These are phyloP conservation scores for Serendipita indica DNA, from an alignment of 768 basidiomycete genomes.

Conservation along the genomic window DNA sequence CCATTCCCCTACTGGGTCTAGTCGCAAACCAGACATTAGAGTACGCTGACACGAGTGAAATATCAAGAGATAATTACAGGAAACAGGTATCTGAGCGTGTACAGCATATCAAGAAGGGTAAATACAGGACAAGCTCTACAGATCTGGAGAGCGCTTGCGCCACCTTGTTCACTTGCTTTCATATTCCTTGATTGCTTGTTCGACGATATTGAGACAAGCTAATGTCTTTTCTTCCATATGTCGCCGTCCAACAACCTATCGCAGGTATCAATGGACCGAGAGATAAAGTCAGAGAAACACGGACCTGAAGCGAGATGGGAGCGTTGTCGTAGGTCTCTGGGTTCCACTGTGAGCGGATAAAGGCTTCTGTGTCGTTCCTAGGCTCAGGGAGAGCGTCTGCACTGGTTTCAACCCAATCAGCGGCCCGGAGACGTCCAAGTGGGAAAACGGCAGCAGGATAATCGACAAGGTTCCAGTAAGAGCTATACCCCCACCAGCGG, in stretches of 20 bases:
- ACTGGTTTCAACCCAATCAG: conserved; percentile 14
- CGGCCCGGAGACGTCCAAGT: conserved; percentile 25
- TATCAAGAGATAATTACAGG: too few relatives aligned
- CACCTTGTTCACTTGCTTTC: too few relatives aligned
- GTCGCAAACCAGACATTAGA: too few relatives aligned
- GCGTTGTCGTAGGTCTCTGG: conserved; percentile 30
- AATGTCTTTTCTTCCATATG: conserved; percentile 37
- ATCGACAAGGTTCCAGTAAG: conserved; percentile 40
- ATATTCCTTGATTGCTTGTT: conserved; percentile 19
- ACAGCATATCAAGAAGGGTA: too few relatives aligned
- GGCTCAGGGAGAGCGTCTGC: conserved; percentile 12
- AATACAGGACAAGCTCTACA: too few relatives aligned
- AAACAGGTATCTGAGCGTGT: too few relatives aligned
- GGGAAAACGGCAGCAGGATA: conserved; percentile 36
- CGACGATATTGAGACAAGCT: conserved; percentile 30
- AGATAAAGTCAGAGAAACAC: not conserved
- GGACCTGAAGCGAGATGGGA: conserved; percentile 31
- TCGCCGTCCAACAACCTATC: conserved; percentile 30
- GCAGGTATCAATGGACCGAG: not conserved
- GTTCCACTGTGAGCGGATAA: conserved; percentile 28
- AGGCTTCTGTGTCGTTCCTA: conserved; percentile 26
- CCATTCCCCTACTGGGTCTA: too few relatives aligned
- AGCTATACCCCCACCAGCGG: conserved; percentile 37
- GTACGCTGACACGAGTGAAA: too few relatives aligned
- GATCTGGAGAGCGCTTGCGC: too few relatives aligned